A percentile compares a stretch with the other conserved stretches of the same genome.
Evolutionary conservation across 495 filamentous ascomycete genomes (phyloP).

Genomic region (Aspergillus heteromorphus): DNA sequence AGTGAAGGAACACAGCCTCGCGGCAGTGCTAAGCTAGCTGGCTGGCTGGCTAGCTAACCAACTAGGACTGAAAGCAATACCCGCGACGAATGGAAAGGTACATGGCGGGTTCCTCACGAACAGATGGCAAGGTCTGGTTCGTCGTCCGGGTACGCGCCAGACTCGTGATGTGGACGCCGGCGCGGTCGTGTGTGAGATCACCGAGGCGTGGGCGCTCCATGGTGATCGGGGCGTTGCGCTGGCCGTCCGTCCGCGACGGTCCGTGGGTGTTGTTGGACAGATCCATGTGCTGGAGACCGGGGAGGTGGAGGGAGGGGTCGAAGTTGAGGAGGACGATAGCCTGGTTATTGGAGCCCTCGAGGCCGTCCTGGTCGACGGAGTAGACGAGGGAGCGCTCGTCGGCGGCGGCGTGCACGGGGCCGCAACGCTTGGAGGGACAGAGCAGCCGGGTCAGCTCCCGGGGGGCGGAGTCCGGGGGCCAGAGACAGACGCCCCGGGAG

Average conservation of each 20-base stretch:
- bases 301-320: conserved; percentile 49
- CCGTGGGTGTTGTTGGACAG: conserved; percentile 2
- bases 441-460: conserved; percentile 48
- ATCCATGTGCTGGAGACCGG: conserved; percentile 19
- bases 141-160: conserved; percentile 8
- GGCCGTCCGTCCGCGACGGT: not conserved
- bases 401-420: conserved; percentile 45
- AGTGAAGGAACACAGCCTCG: not conserved
- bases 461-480: conserved; percentile 52
- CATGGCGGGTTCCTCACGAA: conserved; percentile 29
- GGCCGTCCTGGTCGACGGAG: conserved; percentile 49
- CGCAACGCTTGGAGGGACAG: conserved; percentile 46
- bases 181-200: not conserved
- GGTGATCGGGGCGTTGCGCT: conserved; percentile 3
- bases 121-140: conserved; percentile 19
- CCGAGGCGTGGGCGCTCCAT: conserved; percentile 11
- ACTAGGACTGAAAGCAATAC: conserved; percentile 37
- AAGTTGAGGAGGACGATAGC: conserved; percentile 59
- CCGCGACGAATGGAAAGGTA: conserved; percentile 32
- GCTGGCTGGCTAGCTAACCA: too few relatives aligned
- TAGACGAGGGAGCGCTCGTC: conserved; percentile 58
- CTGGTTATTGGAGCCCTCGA: conserved; percentile 26
- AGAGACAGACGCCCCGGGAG: conserved; percentile 47
- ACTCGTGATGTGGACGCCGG: conserved; percentile 8
- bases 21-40: conserved; percentile 9